These are phyloP conservation scores for Beta macrorhiza DNA, from an alignment of 179 eudicot species.

Conservation along the genomic window DNA sequence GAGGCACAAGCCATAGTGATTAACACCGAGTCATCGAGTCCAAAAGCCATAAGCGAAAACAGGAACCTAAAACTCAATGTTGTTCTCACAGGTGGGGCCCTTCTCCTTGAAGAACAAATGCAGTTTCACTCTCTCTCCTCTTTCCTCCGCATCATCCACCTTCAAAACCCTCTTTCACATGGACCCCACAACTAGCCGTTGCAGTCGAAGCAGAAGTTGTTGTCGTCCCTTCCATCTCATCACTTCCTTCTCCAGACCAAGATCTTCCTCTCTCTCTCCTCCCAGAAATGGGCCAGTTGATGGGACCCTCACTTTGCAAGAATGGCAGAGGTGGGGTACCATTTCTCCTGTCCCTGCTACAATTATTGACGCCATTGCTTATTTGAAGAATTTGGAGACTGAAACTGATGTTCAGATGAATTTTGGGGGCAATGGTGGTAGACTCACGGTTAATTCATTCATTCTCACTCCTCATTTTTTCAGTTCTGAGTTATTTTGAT, in stretches of 20 bases:
- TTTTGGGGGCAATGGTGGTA: slow-evolving; percentile 78
- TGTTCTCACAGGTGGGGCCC: too few species aligned
- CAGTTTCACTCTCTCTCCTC: not conserved
- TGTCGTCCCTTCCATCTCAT: not conserved
- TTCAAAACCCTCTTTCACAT: slow-evolving; percentile 10
- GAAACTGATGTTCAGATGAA: slow-evolving; percentile 49
- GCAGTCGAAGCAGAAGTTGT: not conserved
- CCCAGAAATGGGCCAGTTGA: slow-evolving; percentile 21
- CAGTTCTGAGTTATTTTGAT: not conserved
- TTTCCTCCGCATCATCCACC: not conserved
- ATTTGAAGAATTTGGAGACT: slow-evolving; percentile 58
- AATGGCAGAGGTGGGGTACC: slow-evolving; percentile 96
- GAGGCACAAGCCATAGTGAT: too few species aligned
- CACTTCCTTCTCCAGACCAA: slow-evolving; percentile 19
- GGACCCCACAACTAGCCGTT: not conserved
- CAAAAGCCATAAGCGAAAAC: too few species aligned
- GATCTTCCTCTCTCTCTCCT: slow-evolving; percentile 36
- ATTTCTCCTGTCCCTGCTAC: slow-evolving; percentile 57
- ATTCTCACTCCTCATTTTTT: not conserved
- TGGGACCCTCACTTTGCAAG: slow-evolving; percentile 46
- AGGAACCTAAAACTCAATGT: too few species aligned
- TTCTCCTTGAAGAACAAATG: not conserved
- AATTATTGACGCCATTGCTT: slow-evolving; percentile 55
- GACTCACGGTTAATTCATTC: slow-evolving; percentile 42
- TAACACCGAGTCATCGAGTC: too few species aligned